A percentile compares a stretch with the other conserved stretches of the same genome.
Conservation (phyloP, 2,329 filamentous ascomycete species). For the Scedosporium apiospermum region DNA sequence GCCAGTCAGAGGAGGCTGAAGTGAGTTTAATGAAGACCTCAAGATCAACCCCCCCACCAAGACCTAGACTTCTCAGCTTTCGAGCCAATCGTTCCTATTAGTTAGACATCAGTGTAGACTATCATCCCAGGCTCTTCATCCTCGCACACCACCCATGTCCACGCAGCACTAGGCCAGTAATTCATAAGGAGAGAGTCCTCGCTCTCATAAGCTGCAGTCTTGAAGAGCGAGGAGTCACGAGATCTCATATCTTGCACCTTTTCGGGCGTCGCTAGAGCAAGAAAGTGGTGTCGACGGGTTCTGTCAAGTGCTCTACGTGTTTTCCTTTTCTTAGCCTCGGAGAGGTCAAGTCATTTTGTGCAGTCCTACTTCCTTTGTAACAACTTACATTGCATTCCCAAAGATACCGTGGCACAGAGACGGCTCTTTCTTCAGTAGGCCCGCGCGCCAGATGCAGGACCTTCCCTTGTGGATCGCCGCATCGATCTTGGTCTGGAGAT, state of each 20-base stretch:
- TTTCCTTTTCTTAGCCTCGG: neutral
- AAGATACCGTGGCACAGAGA: constrained; percentile 58
- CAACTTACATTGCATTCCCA: constrained; percentile 51
- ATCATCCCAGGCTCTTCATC: constrained; percentile 23
- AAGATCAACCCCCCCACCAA: no score
- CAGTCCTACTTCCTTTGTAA: neutral
- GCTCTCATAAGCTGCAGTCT: constrained; percentile 26
- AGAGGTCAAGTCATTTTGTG: no score
- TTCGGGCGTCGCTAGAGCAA: constrained; percentile 46
- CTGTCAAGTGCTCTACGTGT: neutral
- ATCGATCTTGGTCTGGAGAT: constrained; percentile 42
- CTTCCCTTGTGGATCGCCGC: constrained; percentile 39
- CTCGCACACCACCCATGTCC: constrained; percentile 26
- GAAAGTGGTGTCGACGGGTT: constrained; percentile 39
- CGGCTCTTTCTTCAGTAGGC: constrained; percentile 53
- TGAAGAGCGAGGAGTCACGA: constrained; percentile 22
- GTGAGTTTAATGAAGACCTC: no score
- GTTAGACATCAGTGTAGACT: constrained; percentile 25
- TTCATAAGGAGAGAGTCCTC: constrained; percentile 22
- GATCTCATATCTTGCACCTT: constrained; percentile 36
- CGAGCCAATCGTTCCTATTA: neutral
- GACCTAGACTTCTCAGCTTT: neutral
- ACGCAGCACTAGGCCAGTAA: constrained; percentile 26
- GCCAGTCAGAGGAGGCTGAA: no score
- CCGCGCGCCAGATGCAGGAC: constrained; percentile 44